A percentile compares a stretch with the other conserved stretches of the same genome.
Conservation (phyloP, 2,329 filamentous ascomycete genomes). For the Penicillium sp. region DNA sequence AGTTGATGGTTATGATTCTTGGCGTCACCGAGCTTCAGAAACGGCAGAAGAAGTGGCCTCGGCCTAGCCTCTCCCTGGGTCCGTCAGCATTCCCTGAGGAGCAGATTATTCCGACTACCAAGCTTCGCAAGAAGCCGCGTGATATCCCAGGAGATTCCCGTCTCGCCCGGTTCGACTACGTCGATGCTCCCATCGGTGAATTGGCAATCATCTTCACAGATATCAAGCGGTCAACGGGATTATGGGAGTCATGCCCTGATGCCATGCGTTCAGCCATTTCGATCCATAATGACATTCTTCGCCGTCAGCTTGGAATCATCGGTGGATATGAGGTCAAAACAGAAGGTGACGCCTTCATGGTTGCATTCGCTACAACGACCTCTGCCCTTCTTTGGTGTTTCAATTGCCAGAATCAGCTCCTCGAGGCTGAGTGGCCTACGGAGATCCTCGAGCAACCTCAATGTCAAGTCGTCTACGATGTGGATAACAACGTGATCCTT, state of each 20-base stretch:
- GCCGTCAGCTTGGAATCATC: conserved; percentile 84
- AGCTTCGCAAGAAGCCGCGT: conserved; percentile 60
- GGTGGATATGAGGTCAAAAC: conserved; percentile 99
- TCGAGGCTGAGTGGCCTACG: conserved; percentile 88
- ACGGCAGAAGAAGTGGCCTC: conserved; percentile 70
- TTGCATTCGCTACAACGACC: conserved; percentile 93
- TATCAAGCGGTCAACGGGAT: conserved; percentile 94
- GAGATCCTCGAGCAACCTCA: conserved; percentile 86
- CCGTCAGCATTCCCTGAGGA: conserved; percentile 67
- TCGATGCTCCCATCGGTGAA: conserved; percentile 85
- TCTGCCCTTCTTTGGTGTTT: conserved; percentile 95
- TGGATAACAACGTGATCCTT: conserved; percentile 86
- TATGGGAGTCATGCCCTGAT: conserved; percentile 93
- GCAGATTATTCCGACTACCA: conserved; percentile 59
- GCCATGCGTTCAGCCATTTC: conserved; percentile 97
- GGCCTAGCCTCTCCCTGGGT: conserved; percentile 81
- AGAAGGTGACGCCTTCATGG: conserved; percentile 99
- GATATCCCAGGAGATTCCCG: conserved; percentile 74
- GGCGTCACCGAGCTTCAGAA: conserved; percentile 88
- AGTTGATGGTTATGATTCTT: conserved; percentile 99
- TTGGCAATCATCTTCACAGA: conserved; percentile 96
- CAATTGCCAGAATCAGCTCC: conserved; percentile 80
- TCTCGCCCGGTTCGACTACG: conserved; percentile 82
- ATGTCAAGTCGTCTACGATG: conserved; percentile 77
- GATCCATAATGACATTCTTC: conserved; percentile 95